These are phyloP conservation scores for Erythrophleum fordii DNA, from an alignment of 306 rosid genomes.

Conservation along the genomic window DNA sequence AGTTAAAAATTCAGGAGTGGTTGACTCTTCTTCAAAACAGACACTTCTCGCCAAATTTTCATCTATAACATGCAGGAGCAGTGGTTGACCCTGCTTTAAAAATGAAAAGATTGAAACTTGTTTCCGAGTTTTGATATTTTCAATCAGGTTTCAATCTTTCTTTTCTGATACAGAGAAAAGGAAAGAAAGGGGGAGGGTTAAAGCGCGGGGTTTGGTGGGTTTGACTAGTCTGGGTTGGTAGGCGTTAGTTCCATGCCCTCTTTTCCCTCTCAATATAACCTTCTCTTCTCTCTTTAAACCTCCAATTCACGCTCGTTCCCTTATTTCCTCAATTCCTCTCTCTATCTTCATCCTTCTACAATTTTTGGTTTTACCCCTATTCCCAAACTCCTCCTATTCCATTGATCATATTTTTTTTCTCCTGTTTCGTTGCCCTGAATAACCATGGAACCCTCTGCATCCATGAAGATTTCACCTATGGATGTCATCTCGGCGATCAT, in stretches of 20 bases:
- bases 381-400: neutral
- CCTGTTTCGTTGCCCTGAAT: neutral
- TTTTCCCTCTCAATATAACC: conserved; percentile 41
- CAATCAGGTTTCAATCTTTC: neutral
- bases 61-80: neutral
- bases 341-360: neutral
- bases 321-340: no score
- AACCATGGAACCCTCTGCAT: conserved; percentile 65
- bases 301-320: neutral
- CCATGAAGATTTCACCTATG: conserved; percentile 79
- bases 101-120: neutral
- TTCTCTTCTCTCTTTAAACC: neutral
- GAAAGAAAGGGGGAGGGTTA: conserved; percentile 12
- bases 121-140: neutral
- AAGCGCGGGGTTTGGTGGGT: conserved; percentile 54
- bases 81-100: neutral
- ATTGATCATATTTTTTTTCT: neutral
- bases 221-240: conserved; percentile 76
- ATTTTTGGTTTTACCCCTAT: neutral
- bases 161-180: neutral
- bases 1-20: neutral
- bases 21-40: neutral
- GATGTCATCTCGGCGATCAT: conserved; percentile 89
- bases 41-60: neutral
- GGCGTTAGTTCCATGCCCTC: conserved; percentile 49